phyloP scores from a whole-genome alignment of 768 basidiomycete species.

The Hygrocybe coccinea region DNA sequence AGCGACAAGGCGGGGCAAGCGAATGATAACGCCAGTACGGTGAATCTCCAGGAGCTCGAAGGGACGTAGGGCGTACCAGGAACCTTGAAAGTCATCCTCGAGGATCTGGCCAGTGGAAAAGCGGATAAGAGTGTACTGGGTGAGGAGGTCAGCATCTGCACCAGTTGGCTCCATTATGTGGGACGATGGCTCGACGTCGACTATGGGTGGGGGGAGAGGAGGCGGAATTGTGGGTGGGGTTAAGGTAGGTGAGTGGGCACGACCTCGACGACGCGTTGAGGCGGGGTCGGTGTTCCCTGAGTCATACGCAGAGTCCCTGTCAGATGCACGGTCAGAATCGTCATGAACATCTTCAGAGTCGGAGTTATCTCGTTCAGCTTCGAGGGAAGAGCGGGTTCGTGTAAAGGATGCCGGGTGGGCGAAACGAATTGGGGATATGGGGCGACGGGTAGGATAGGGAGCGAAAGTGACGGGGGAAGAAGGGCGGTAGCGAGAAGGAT shows the following conservation, averaged over 20 bases:
- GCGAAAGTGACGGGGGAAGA: slow-evolving; percentile 72
- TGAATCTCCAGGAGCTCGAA: slow-evolving; percentile 73
- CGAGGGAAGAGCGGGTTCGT: neutral
- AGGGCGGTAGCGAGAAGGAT: slow-evolving; percentile 33
- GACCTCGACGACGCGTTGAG: neutral
- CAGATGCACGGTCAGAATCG: neutral
- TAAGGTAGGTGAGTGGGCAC: neutral
- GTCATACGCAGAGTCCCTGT: neutral
- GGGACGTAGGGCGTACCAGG: slow-evolving; percentile 56
- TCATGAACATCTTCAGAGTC: slow-evolving; percentile 8
- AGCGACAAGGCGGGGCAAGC: slow-evolving; percentile 35
- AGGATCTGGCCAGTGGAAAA: slow-evolving; percentile 68
- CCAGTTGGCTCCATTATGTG: neutral
- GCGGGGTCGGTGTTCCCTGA: neutral
- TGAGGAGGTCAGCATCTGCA: neutral
- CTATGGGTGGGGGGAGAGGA: neutral
- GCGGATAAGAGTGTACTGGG: slow-evolving; percentile 49
- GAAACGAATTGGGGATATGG: slow-evolving; percentile 43
- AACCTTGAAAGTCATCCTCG: slow-evolving; percentile 55
- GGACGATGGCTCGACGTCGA: too few species aligned
- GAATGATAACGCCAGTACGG: slow-evolving; percentile 34
- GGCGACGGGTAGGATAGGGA: slow-evolving; percentile 36
- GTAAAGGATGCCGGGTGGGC: slow-evolving; percentile 17
- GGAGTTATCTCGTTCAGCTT: neutral
- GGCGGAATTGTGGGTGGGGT: neutral